Evolutionary conservation across 192 early-diverging fungal genomes (phyloP).

Genomic region (Umbelopsis sp.): DNA sequence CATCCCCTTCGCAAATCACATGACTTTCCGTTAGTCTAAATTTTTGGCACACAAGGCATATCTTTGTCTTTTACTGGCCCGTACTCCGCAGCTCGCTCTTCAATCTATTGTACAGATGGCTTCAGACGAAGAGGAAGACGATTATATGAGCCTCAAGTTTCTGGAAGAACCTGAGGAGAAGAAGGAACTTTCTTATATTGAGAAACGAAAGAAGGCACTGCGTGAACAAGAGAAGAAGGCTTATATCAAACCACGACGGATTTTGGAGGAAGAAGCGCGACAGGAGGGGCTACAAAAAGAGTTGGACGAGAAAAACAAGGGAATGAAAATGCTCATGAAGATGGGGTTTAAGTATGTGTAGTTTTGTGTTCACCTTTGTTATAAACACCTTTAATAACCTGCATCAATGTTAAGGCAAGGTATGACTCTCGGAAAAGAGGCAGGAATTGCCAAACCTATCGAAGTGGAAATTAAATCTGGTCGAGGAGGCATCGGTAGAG

Average conservation of each 20-base stretch:
- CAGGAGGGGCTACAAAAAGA: constrained; percentile 48
- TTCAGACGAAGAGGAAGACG: constrained; percentile 47
- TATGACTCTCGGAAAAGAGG: constrained; percentile 41
- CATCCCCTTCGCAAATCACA: constrained; percentile 1
- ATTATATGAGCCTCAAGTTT: constrained; percentile 56
- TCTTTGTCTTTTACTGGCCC: neutral
- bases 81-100: neutral
- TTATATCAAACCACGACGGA: constrained; percentile 44
- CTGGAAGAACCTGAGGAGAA: constrained; percentile 36
- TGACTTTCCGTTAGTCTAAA: neutral
- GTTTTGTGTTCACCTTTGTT: neutral
- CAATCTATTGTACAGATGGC: neutral
- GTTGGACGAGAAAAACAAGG: constrained; percentile 52
- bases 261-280: constrained; percentile 53
- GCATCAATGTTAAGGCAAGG: constrained; percentile 34
- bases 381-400: neutral
- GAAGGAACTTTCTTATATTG: constrained; percentile 39
- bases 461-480: constrained; percentile 33
- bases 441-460: constrained; percentile 34
- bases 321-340: constrained; percentile 58
- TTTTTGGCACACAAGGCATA: neutral
- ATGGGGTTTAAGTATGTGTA: constrained; percentile 60
- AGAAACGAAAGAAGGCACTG: constrained; percentile 46
- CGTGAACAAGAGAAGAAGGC: constrained; percentile 43
- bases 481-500: constrained; percentile 53